Percentiles rank a stretch among this genome's conserved stretches.
Evolutionary conservation across 768 basidiomycete species (phyloP).

Genomic region (Nevesoporus exiguus): DNA sequence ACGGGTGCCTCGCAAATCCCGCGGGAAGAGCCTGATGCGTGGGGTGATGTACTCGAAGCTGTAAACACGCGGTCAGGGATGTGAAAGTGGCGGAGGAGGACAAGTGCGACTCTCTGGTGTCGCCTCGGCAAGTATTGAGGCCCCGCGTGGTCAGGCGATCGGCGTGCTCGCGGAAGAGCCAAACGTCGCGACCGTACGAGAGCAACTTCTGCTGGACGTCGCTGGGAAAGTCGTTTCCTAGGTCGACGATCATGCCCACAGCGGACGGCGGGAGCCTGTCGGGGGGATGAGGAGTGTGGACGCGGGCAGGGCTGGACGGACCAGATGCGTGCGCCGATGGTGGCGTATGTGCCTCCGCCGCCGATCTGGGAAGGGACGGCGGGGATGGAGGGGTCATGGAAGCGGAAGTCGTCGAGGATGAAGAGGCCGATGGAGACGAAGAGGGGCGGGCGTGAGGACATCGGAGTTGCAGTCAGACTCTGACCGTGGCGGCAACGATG

Average conservation of each 20-base stretch:
- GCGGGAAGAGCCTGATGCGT: slow-evolving; percentile 65
- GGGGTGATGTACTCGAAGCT: slow-evolving; percentile 82
- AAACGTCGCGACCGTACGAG: slow-evolving; percentile 69
- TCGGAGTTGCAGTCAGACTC: slow-evolving; percentile 23
- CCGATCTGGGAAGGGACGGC: slow-evolving; percentile 59
- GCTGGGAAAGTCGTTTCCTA: slow-evolving; percentile 70
- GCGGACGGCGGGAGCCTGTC: slow-evolving; percentile 59
- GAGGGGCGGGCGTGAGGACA: slow-evolving; percentile 12
- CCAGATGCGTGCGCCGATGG: slow-evolving; percentile 82
- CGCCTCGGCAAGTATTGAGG: slow-evolving; percentile 71
- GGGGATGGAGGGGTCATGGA: slow-evolving; percentile 39
- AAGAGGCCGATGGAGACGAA: slow-evolving; percentile 85
- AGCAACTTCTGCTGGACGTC: slow-evolving; percentile 53
- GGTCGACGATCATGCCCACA: slow-evolving; percentile 83
- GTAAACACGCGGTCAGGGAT: slow-evolving; percentile 10
- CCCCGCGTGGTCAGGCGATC: slow-evolving; percentile 63
- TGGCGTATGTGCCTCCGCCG: slow-evolving; percentile 83
- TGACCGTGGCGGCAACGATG: slow-evolving; percentile 28
- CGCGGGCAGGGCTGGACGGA: slow-evolving; percentile 19
- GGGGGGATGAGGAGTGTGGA: neutral
- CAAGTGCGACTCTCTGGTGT: slow-evolving; percentile 56
- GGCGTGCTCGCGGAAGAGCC: slow-evolving; percentile 65
- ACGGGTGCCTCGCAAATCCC: slow-evolving; percentile 55
- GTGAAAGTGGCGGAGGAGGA: slow-evolving; percentile 1
- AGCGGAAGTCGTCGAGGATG: slow-evolving; percentile 69